Base-by-base conservation (phyloP, 805 yeast genomes). In the Candida krabiensis region DNA sequence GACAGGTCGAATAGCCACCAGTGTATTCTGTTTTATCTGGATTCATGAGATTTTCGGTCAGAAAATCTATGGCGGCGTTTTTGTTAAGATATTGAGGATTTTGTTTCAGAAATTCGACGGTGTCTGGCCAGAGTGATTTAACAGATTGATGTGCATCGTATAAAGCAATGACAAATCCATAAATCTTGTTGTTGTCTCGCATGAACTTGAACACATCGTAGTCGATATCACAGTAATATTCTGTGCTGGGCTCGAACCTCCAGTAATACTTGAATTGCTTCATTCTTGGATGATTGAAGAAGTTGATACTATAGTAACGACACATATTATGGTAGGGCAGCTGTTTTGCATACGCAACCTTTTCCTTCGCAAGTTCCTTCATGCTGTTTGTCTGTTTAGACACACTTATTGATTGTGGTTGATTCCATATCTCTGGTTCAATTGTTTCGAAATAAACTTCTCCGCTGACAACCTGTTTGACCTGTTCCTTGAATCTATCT, bases 251-350 rank as follows among this genome's bases (percentile, higher is more conserved):
- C 60, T 86, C 95, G 33, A 86, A 68, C 44, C 96, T 67, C 96
- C 95, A 86, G 55, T 83, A 83, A 62, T 81, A 86, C 49, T 69
- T 73, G 62, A 71, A 82, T 41, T 84, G 67, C 42, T 70, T 64
- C 55, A 86, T 57, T 39, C 75, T 71, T 9, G 85, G 85, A 44
- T 83, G 75, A 34, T 82, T 70, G 55, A 72, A 83, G 52, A 86
- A 83, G 41, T 63, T 63, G 9, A 77, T 78, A 34, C 83, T 78
- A 57, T 85, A 84, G 60, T 81, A 86, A 18, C 95, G 71, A 57
- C 95, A 86, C 95, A 86, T 86, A 53, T 84, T 82, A 53, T 85
- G 95, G 52, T 86, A 86, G 0, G 89, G 80, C 15, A 56, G 59
- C 59, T 64, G 67, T 15, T 67, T 67, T 2, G 89, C 86, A 55